These are phyloP conservation scores for Teratosphaeria zuluensis DNA, from an alignment of 2,329 filamentous ascomycete genomes.

Conservation along the genomic window DNA sequence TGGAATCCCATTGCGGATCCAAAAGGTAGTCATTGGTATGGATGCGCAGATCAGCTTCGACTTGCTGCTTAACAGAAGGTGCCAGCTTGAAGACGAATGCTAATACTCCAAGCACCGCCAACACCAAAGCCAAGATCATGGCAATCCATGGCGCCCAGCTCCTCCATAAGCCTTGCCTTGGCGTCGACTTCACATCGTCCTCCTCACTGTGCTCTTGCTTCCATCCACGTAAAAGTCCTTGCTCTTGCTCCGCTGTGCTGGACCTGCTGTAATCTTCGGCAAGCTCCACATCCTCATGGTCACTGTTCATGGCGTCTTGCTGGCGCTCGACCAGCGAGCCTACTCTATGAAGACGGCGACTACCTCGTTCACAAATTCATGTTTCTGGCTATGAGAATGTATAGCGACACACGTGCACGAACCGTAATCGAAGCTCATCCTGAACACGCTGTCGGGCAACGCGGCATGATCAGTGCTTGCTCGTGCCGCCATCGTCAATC, in stretches of 20 bases:
- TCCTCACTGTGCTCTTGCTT: conserved; percentile 7
- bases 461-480: no score
- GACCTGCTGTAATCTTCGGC: conserved; percentile 1
- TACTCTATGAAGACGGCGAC: background rate
- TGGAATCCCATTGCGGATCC: conserved; percentile 46
- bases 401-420: no score
- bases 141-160: conserved; percentile 3
- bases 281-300: conserved; percentile 1
- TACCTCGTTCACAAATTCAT: background rate
- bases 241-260: conserved; percentile 8
- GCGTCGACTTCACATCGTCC: background rate
- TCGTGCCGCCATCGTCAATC: no score
- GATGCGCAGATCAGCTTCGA: conserved; percentile 10
- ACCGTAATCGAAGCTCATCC: no score
- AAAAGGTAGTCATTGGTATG: conserved; percentile 47
- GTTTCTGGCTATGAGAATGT: no score
- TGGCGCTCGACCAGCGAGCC: background rate
- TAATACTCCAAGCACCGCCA: conserved; percentile 1
- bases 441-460: no score
- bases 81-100: conserved; percentile 1
- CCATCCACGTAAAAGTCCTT: conserved; percentile 8
- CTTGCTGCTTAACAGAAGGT: background rate
- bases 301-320: background rate
- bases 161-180: conserved; percentile 2
- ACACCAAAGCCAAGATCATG: background rate